Base-by-base conservation (phyloP, 345 rosid species). In the Toxicodendron radicans region DNA sequence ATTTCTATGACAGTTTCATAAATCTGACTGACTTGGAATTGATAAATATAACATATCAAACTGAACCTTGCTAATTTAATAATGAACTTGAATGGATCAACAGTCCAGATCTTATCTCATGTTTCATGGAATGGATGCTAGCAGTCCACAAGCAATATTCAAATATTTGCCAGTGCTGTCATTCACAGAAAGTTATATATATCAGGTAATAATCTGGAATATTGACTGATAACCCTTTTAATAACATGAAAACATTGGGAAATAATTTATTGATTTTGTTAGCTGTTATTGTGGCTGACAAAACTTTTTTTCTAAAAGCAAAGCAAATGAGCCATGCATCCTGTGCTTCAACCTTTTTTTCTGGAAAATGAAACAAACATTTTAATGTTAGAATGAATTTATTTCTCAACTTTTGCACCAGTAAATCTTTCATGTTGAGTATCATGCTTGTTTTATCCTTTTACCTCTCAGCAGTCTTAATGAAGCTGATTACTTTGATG, bases 71-170 rank as follows among this genome's bases (percentile, higher is more conserved):
- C 43, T 58, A 71, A 35, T 23, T 43, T 11, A 17, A 27, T 38
- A 23, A 11, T 59, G 20, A 43, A 43, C 41, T 43, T 70, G 21
- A 23, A 68, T 59, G n/a, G 54, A 77, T 83, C 67, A 66, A 67
- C 93, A 95, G 97, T 87, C 97, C 87, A 87, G 97, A 73, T 95
- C 97, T 73, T 95, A 95, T 73, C 92, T 91, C 81, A 95, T 95
- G 97, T 95, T 95, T 82, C 97, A 91, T 70, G 89, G 79, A 14
- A 75, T 95, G 84, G 92, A 92, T 52, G 77, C 86, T 63, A 87
- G 79, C 78, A 53, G 63, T 54, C 97, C 94, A 0, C 82, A 83
- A 70, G 73, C 82, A 56, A 16, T 92, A 60, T 91, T 92, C 85
- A 81, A 77, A 78, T 86, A 85, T 82, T 80, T 95, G 64, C 97